Conservation (phyloP, 2,329 filamentous ascomycete species). For the Blumeria graminis region DNA sequence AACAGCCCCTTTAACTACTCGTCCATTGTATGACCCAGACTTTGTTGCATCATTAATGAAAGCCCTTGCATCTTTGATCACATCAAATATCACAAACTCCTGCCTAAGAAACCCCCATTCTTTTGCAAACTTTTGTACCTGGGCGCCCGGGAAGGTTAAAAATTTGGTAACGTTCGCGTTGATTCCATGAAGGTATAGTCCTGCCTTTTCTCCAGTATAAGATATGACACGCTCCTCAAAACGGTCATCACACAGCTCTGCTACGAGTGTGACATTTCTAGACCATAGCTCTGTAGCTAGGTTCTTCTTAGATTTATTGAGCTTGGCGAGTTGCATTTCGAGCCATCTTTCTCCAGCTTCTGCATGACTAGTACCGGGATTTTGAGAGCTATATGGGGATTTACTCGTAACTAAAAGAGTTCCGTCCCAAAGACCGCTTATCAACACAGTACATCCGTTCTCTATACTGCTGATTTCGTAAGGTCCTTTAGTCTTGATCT, state of each 20-base stretch:
- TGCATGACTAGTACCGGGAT: conserved; percentile 51
- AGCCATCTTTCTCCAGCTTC: conserved; percentile 61
- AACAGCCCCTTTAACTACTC: conserved; percentile 92
- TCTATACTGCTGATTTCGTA: conserved; percentile 96
- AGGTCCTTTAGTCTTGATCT: conserved; percentile 51
- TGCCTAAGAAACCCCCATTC: conserved; percentile 88
- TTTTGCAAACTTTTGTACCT: conserved; percentile 72
- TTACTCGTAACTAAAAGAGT: conserved; percentile 95
- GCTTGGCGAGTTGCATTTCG: conserved; percentile 48
- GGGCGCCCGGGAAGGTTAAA: conserved; percentile 54
- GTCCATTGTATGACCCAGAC: conserved; percentile 69
- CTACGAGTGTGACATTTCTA: conserved; percentile 83
- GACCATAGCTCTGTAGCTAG: conserved; percentile 50
- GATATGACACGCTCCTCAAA: conserved; percentile 95
- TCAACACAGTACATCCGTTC: conserved; percentile 98
- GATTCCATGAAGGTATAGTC: conserved; percentile 85
- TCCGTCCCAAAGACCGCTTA: conserved; percentile 76
- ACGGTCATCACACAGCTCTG: conserved; percentile 81
- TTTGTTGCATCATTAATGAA: conserved; percentile 74
- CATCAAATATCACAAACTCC: conserved; percentile 52
- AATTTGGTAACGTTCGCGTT: conserved; percentile 92
- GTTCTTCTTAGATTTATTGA: conserved; percentile 59
- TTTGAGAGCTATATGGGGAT: conserved; percentile 72
- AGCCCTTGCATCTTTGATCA: conserved; percentile 45
- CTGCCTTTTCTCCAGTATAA: conserved; percentile 64